Percentiles rank a stretch among this genome's conserved stretches.
These are phyloP conservation scores for Pyrenophora teres DNA, from an alignment of 2,329 filamentous ascomycete genomes.

Conservation along the genomic window DNA sequence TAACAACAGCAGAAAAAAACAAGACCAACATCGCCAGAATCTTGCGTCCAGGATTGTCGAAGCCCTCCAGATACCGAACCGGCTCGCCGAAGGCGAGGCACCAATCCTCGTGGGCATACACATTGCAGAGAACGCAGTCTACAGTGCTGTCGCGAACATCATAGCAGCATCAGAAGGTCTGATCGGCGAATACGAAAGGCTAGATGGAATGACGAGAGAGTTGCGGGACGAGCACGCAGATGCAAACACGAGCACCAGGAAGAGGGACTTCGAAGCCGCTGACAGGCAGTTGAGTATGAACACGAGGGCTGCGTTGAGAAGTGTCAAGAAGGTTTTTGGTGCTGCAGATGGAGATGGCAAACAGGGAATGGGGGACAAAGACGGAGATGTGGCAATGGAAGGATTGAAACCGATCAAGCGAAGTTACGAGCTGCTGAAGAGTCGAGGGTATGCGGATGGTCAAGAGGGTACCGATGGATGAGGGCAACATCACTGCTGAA, in stretches of 20 bases:
- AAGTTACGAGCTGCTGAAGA: conserved; percentile 28
- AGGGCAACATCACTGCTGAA: background rate
- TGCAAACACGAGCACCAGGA: conserved; percentile 27
- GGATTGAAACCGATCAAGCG: conserved; percentile 12
- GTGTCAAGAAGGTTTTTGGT: conserved; percentile 37
- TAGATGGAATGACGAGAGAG: conserved; percentile 28
- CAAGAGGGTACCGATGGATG: conserved; percentile 33
- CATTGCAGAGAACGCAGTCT: conserved; percentile 22
- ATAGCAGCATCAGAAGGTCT: conserved; percentile 25
- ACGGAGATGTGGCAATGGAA: conserved; percentile 12
- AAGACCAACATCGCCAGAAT: conserved; percentile 26
- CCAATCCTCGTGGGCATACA: conserved; percentile 18
- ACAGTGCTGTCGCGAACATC: conserved; percentile 16
- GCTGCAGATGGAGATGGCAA: conserved; percentile 11
- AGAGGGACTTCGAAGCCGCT: conserved; percentile 29
- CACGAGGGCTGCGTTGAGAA: conserved; percentile 34
- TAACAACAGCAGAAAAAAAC: conserved; percentile 21
- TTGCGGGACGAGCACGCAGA: conserved; percentile 22
- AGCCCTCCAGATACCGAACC: conserved; percentile 24
- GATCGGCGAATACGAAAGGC: conserved; percentile 28
- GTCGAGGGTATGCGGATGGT: conserved; percentile 37
- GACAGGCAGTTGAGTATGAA: conserved; percentile 31
- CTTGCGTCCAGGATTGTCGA: conserved; percentile 23
- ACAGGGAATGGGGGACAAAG: background rate
- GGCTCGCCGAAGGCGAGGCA: background rate